phyloP scores from a whole-genome alignment of 176 grass and related monocot genomes.

The Carex scoparia region DNA sequence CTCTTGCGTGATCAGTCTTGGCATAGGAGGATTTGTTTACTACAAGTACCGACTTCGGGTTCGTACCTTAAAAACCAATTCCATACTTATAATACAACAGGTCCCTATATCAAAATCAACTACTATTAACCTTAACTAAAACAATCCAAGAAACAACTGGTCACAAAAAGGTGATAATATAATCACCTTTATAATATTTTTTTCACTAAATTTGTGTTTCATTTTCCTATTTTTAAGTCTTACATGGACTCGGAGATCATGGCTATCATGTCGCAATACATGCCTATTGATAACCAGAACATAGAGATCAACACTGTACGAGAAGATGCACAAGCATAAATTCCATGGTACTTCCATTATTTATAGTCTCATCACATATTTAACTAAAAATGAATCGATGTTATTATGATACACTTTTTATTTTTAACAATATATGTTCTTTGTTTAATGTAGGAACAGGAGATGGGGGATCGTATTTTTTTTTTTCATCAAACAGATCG shows the following conservation, averaged over 20 bases:
- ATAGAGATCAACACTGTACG: conserved; percentile 45
- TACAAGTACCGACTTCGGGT: conserved; percentile 96
- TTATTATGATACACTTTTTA: not conserved
- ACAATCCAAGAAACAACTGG: not conserved
- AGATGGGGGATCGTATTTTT: not conserved
- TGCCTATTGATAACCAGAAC: conserved; percentile 66
- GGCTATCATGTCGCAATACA: conserved; percentile 93
- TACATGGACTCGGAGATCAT: conserved; percentile 89
- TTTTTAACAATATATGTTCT: not conserved
- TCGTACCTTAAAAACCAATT: not conserved
- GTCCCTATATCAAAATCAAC: not conserved
- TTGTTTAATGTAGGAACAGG: not conserved
- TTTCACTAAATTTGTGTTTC: not conserved
- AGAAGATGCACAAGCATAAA: conserved; percentile 39
- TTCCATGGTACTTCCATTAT: not conserved
- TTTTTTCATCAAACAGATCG: not conserved
- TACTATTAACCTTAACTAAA: not conserved
- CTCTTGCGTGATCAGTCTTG: conserved; percentile 44
- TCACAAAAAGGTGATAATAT: not conserved
- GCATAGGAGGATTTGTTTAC: conserved; percentile 59
- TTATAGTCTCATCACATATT: not conserved
- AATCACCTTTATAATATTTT: not conserved
- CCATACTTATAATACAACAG: not conserved
- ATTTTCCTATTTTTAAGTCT: conserved; percentile 29
- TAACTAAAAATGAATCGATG: not conserved